Evolutionary conservation across 169 alveolate genomes (phyloP).

Genomic region (Condylostoma magnum): DNA sequence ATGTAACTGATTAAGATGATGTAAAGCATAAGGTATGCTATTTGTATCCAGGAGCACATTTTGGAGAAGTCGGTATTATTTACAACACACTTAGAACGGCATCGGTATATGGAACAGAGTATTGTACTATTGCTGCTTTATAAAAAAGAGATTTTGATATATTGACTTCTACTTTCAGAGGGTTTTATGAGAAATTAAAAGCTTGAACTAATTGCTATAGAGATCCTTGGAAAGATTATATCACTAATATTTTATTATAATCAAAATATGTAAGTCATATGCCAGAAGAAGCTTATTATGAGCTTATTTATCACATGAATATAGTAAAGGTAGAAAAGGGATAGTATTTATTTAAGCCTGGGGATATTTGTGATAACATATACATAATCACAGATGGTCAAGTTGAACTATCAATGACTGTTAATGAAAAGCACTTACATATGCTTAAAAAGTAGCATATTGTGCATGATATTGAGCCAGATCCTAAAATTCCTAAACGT

Average conservation of each 20-base stretch:
- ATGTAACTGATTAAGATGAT: background rate
- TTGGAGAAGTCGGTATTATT: conserved; percentile 21
- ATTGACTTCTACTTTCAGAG: conserved; percentile 31
- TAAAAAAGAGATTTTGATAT: background rate
- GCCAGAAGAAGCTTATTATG: conserved; percentile 41
- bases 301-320: conserved; percentile 36
- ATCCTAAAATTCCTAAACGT: background rate
- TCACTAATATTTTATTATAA: conserved; percentile 8
- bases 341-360: conserved; percentile 14
- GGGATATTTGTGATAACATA: background rate
- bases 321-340: conserved; percentile 7
- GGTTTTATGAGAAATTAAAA: conserved; percentile 22
- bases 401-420: background rate
- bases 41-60: conserved; percentile 23
- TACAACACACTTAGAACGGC: conserved; percentile 21
- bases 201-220: conserved; percentile 17
- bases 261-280: conserved; percentile 30
- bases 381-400: conserved; percentile 1
- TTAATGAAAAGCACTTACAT: conserved; percentile 16
- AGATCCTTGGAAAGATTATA: conserved; percentile 39
- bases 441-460: background rate
- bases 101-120: background rate
- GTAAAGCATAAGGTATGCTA: conserved; percentile 3
- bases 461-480: background rate
- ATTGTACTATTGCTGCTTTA: conserved; percentile 16